Conservation (phyloP, 2,329 filamentous ascomycete species). For the Colletotrichum chrysophilum region DNA sequence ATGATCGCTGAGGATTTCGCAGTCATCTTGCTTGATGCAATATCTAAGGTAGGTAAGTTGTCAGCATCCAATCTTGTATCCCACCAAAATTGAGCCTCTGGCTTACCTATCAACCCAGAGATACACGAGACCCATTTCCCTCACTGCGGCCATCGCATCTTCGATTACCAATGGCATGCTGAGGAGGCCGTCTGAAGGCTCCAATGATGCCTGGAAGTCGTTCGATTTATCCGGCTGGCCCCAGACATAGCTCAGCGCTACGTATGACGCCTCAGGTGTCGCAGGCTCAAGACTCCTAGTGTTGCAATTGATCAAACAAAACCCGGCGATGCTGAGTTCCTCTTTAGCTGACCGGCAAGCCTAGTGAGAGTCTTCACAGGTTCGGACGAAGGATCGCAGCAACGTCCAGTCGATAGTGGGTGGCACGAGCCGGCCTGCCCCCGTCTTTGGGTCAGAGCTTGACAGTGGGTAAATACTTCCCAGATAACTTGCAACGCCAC, state of each 20-base stretch:
- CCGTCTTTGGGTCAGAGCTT: background rate
- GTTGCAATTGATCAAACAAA: background rate
- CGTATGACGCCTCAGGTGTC: background rate
- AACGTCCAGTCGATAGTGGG: background rate
- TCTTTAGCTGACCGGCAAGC: background rate
- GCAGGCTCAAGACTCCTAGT: background rate
- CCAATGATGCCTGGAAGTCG: background rate
- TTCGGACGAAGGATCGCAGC: background rate
- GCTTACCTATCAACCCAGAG: background rate
- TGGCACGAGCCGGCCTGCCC: background rate
- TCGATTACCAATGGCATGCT: background rate
- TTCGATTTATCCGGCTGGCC: background rate
- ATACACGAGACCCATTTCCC: background rate
- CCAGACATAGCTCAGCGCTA: background rate
- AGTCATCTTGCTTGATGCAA: background rate
- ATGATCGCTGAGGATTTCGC: background rate
- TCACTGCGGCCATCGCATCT: background rate
- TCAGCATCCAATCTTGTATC: background rate
- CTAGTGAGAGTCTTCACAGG: background rate
- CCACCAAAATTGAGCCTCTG: accelerated
- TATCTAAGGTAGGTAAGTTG: background rate
- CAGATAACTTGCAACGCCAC: background rate
- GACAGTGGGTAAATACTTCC: background rate
- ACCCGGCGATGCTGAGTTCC: background rate
- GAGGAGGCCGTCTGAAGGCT: accelerated